phyloP scores from a whole-genome alignment of 75 land plant species.

The Picea glauca region DNA sequence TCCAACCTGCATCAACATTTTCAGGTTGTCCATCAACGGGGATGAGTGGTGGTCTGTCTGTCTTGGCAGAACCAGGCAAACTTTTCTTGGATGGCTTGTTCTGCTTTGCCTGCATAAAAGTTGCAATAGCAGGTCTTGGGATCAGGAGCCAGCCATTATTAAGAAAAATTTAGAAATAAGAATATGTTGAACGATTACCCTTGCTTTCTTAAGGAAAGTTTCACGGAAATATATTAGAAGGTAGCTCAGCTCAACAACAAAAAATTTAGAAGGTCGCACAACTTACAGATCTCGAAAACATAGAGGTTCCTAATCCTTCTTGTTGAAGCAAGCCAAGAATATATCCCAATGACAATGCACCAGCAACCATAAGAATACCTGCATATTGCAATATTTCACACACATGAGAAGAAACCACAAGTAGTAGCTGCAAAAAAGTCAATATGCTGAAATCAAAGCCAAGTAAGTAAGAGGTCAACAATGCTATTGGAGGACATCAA shows the following conservation, averaged over 20 bases:
- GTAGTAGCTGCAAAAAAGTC: too few species aligned
- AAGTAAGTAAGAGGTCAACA: too few species aligned
- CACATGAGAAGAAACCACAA: too few species aligned
- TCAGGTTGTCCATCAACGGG: slow-evolving; percentile 38
- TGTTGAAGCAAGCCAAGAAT: slow-evolving; percentile 52
- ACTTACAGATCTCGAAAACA: slow-evolving; percentile 29
- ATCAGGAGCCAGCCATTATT: background rate
- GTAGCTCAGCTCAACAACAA: too few species aligned
- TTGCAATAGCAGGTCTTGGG: background rate
- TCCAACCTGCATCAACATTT: slow-evolving; percentile 62
- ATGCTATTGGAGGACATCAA: too few species aligned
- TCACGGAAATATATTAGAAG: too few species aligned
- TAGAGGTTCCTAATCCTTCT: slow-evolving; percentile 29
- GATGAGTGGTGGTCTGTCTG: slow-evolving; percentile 28
- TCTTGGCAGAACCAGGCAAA: background rate
- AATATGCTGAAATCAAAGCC: too few species aligned
- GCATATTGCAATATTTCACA: background rate
- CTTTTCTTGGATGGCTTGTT: slow-evolving; percentile 3
- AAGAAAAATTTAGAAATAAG: background rate
- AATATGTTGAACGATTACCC: background rate
- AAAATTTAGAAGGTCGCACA: too few species aligned
- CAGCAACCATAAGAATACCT: slow-evolving; percentile 63
- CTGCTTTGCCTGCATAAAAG: slow-evolving; percentile 2
- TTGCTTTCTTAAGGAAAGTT: too few species aligned
- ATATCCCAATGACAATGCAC: slow-evolving; percentile 64